Evolutionary conservation across 257 asterid species (phyloP), one percentile per base, ranked within the genome.

Genomic region (Solanum megistacrolobum): DNA sequence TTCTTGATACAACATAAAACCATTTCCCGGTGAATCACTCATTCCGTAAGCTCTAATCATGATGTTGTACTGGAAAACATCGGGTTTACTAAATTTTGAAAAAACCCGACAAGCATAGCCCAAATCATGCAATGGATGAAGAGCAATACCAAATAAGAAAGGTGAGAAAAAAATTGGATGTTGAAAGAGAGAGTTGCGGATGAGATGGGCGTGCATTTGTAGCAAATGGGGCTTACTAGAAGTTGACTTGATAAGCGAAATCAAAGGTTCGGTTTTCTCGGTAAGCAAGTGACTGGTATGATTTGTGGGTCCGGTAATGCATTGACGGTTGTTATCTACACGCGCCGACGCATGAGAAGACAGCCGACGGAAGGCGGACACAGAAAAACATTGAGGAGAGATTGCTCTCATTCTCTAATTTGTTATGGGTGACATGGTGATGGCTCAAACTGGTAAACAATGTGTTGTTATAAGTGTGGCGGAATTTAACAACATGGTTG

Each of bases 1-100:
- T 60, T 92, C 95, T 16, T 73, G 92, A 89, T 92, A 97, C 9
- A 93, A 76, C 36, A 83, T 82, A 48, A 93, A 86, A 29, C 98
- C 99, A 12, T 39, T 48, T 76, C 74, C 86, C 10, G 95, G 91
- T n/a, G 95, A 92, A 55, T 90, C 89, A 82, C 83, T 88, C 55
- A 92, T 71, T 2, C 98, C 94, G 86, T 93, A 92, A 84, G 97
- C 96, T 87, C 93, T 92, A 86, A 95, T 94, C 92, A 96, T 91
- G n/a, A 91, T 88, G 69, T 86, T 92, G 91, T 92, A 96, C 12
- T 91, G 46, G 4, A 94, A 90, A 31, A 92, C 89, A 91, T 91
- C 90, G 91, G 94, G 97, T 9, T 82, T 87, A 20, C 93, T 93
- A 72, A 90, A 94, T 11, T 74, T 88, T 82, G 87, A 88, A 75